Base-by-base conservation (phyloP, 345 rosid genomes). In the Firmiana major region DNA sequence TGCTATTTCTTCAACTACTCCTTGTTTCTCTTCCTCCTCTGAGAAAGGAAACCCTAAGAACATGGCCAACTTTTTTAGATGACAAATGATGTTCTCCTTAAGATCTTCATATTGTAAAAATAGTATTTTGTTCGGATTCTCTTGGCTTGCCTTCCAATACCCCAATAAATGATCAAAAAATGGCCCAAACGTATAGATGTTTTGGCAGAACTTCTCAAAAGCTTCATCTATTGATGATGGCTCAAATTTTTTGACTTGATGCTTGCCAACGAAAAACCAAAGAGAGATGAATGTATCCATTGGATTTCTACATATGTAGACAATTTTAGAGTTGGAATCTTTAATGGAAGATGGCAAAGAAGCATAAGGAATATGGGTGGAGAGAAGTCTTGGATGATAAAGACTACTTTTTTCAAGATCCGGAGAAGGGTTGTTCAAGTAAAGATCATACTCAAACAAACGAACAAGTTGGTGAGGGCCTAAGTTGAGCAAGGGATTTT, bases 151-250 rank as follows among this genome's bases (percentile, higher is more conserved):
- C 19, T 73, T 78, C 84, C 85, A 86, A 63, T 81, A 86, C 36
- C 84, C 87, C 63, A 84, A 68, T 79, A 84, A 76, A 63, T 89
- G 88, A 11, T 87, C 85, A 83, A 79, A 85, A 46, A 84, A 89
- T 0, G 89, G 92, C 1, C 89, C 92, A 53, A 85, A 36, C 73
- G 84, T 75, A 45, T 31, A 8, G 8, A 84, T 71, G 13, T 89
- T 90, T 0, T 45, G 21, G 36, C 82, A 89, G 21, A 81, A 87
- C 79, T 46, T 59, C 8, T 87, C 82, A 63, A 89, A 86, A 1
- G 78, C 85, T 78, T 87, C 86, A 7, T 87, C 88, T 9, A 87
- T 73, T 0, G 81, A 19, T 51, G 81, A 28, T 9, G 68, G 76
- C 0, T 75, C 77, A 9, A 34, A 21, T 6, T 66, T 34, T 49